Conservation (phyloP, 2,329 filamentous ascomycete species). For the Sporothrix sp. region DNA sequence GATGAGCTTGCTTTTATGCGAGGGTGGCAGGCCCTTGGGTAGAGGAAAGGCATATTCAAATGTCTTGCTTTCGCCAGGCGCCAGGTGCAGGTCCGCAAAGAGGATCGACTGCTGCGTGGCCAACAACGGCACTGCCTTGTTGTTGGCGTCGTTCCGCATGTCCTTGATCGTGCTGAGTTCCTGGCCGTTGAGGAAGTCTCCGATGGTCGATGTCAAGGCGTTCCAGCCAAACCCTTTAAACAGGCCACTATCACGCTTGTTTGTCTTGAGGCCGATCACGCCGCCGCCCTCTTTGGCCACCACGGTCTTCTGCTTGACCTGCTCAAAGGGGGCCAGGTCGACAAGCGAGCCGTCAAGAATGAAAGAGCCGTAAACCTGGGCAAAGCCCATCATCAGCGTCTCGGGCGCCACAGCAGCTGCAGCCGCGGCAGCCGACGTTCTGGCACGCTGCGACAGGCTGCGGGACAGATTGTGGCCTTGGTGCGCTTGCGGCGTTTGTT, state of each 20-base stretch:
- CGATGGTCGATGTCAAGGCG: slow-evolving; percentile 76
- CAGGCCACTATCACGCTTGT: slow-evolving; percentile 68
- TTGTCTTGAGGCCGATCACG: slow-evolving; percentile 67
- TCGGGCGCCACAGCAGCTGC: slow-evolving; percentile 44
- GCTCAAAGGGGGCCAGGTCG: slow-evolving; percentile 82
- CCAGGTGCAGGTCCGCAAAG: slow-evolving; percentile 84
- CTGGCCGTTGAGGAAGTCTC: slow-evolving; percentile 73
- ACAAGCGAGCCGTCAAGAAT: slow-evolving; percentile 84
- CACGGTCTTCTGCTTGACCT: slow-evolving; percentile 89
- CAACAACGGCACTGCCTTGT: slow-evolving; percentile 80
- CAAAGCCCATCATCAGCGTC: slow-evolving; percentile 94
- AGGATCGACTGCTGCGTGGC: slow-evolving; percentile 91
- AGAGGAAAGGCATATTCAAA: slow-evolving; percentile 82
- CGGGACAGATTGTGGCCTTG: slow-evolving; percentile 25
- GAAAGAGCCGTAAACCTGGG: slow-evolving; percentile 86
- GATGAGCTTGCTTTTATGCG: slow-evolving; percentile 82
- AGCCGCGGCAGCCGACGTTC: slow-evolving; percentile 4
- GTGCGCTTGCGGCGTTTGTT: background rate
- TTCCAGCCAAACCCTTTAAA: slow-evolving; percentile 75
- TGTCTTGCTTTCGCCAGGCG: slow-evolving; percentile 76
- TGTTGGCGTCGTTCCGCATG: slow-evolving; percentile 80
- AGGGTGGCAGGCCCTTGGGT: slow-evolving; percentile 82
- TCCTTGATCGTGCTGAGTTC: slow-evolving; percentile 92
- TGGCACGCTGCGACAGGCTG: slow-evolving; percentile 30
- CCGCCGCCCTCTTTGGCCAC: slow-evolving; percentile 80